Evolutionary conservation across 176 grass and related monocot species (phyloP).

Genomic region (Rhynchospora tenuis): DNA sequence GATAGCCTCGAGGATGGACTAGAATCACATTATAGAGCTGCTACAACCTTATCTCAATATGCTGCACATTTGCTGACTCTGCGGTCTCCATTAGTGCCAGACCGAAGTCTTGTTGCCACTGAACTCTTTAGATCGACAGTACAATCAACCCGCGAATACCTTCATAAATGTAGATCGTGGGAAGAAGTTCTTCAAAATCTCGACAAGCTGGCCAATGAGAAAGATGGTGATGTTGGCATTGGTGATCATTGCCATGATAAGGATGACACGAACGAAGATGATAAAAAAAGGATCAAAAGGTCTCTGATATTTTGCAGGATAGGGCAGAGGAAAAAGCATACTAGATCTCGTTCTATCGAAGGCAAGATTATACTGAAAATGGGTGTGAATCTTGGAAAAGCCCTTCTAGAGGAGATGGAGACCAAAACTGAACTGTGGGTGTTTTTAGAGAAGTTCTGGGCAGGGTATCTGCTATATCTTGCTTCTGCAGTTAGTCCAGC

Average conservation of each 20-base stretch:
- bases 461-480: background rate
- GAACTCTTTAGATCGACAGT: background rate
- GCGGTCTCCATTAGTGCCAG: background rate
- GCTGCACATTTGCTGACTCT: background rate
- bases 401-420: background rate
- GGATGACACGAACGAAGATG: background rate
- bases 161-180: background rate
- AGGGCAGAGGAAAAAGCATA: background rate
- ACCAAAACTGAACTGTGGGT: background rate
- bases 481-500: background rate
- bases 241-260: no score
- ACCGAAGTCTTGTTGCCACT: background rate
- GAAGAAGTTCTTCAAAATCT: background rate
- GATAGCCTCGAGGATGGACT: background rate
- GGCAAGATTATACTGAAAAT: background rate
- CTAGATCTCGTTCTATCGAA: background rate
- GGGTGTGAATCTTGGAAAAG: background rate
- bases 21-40: background rate
- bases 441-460: constrained; percentile 16
- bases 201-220: background rate
- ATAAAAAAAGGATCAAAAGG: background rate
- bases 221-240: no score
- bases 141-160: background rate
- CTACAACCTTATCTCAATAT: constrained; percentile 14
- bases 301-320: background rate